phyloP scores from a whole-genome alignment of 495 filamentous ascomycete species.

The Talaromyces wortmannii region DNA sequence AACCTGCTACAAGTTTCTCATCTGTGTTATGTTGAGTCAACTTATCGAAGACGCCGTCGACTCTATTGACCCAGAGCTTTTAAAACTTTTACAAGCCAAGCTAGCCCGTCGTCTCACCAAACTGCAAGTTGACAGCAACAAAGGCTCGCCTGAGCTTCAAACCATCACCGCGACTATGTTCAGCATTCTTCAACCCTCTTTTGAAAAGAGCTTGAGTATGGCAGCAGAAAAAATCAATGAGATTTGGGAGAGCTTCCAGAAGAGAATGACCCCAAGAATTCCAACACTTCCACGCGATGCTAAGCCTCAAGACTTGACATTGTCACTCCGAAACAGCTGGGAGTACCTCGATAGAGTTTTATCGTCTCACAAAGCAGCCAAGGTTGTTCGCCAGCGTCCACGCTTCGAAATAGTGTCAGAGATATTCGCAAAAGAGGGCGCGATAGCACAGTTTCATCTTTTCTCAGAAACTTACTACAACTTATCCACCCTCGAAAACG shows the following conservation, averaged over 20 bases:
- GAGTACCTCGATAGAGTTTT: constrained; percentile 16
- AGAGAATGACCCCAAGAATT: constrained; percentile 21
- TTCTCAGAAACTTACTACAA: not conserved
- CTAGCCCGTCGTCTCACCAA: constrained; percentile 57
- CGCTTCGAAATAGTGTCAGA: too few species aligned
- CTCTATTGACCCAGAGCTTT: constrained; percentile 17
- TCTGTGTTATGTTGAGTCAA: constrained; percentile 33
- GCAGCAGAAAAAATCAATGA: constrained; percentile 15
- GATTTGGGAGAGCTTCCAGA: constrained; percentile 21
- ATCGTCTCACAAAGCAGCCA: not conserved
- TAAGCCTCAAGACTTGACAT: constrained; percentile 10
- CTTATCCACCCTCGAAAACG: not conserved
- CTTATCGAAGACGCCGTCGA: constrained; percentile 30
- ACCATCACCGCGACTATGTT: constrained; percentile 1
- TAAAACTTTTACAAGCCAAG: constrained; percentile 41
- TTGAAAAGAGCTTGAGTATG: constrained; percentile 11
- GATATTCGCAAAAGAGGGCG: not conserved
- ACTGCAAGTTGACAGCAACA: constrained; percentile 31
- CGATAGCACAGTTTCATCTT: not conserved
- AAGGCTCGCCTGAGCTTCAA: constrained; percentile 22
- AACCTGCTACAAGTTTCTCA: constrained; percentile 51
- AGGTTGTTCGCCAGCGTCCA: too few species aligned
- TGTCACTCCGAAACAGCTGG: constrained; percentile 41
- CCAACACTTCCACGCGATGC: constrained; percentile 28
- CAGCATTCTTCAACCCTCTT: constrained; percentile 4